Percentiles rank a stretch among this genome's conserved stretches.
phyloP scores from a whole-genome alignment of 176 grass and related monocot species.

The Cocos nucifera region DNA sequence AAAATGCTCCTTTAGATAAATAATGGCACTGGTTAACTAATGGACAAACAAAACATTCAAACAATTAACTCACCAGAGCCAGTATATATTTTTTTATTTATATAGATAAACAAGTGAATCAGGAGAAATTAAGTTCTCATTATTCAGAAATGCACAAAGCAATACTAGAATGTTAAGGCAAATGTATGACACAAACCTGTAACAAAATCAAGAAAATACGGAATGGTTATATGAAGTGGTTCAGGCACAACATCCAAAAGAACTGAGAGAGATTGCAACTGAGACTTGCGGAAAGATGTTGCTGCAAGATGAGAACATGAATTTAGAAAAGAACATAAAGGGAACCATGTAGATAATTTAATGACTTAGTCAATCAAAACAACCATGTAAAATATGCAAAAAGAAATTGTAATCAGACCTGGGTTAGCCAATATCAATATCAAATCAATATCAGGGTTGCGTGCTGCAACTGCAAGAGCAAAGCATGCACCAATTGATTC shows the following conservation, averaged over 20 bases:
- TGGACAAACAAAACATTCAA: too few species aligned
- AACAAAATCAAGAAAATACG: constrained; percentile 45
- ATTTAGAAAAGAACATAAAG: not conserved
- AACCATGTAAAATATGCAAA: not conserved
- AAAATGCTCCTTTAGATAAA: too few species aligned
- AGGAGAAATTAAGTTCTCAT: too few species aligned
- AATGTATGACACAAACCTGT: constrained; percentile 32
- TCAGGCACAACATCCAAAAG: constrained; percentile 39
- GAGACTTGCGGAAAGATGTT: constrained; percentile 58
- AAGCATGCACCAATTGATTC: constrained; percentile 81
- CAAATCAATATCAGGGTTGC: constrained; percentile 56
- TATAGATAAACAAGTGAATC: too few species aligned
- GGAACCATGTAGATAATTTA: too few species aligned
- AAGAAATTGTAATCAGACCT: constrained; percentile 37
- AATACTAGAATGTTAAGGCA: not conserved
- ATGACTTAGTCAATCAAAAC: too few species aligned
- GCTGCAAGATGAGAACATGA: constrained; percentile 20
- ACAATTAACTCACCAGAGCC: too few species aligned
- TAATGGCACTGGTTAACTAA: too few species aligned
- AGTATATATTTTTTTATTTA: too few species aligned
- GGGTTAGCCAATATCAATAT: constrained; percentile 73
- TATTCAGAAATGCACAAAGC: too few species aligned
- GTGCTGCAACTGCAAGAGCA: constrained; percentile 66
- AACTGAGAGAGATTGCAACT: constrained; percentile 28
- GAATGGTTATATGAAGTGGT: constrained; percentile 42